Percentiles rank a stretch among this genome's conserved stretches.
phyloP scores from a whole-genome alignment of 495 filamentous ascomycete genomes.

The Penicillium bialowiezense region DNA sequence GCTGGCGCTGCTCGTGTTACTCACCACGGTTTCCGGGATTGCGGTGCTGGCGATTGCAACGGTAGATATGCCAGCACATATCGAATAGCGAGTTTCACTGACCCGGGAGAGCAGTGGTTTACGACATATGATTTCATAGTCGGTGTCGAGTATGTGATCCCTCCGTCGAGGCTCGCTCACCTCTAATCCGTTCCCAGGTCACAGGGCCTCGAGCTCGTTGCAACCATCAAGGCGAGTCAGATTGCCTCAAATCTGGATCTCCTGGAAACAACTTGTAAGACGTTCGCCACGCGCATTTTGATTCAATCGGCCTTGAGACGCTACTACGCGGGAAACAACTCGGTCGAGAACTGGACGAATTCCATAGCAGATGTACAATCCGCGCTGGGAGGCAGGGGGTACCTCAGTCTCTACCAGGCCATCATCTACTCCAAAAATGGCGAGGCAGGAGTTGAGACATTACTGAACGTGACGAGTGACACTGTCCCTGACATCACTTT shows the following conservation, averaged over 20 bases:
- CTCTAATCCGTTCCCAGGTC: slow-evolving; percentile 25
- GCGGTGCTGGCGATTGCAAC: slow-evolving; percentile 63
- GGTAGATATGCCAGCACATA: slow-evolving; percentile 28
- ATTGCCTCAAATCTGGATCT: slow-evolving; percentile 72
- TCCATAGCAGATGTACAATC: slow-evolving; percentile 57
- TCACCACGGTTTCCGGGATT: slow-evolving; percentile 65
- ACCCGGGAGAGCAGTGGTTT: slow-evolving; percentile 48
- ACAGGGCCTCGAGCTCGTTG: slow-evolving; percentile 66
- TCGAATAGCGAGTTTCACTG: slow-evolving; percentile 6
- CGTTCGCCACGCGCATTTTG: slow-evolving; percentile 64
- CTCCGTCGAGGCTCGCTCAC: background rate
- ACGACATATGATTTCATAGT: slow-evolving; percentile 75
- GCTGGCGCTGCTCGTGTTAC: slow-evolving; percentile 69
- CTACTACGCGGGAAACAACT: slow-evolving; percentile 58
- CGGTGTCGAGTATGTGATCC: slow-evolving; percentile 50
- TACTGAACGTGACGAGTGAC: slow-evolving; percentile 61
- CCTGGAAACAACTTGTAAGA: slow-evolving; percentile 64
- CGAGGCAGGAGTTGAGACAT: slow-evolving; percentile 31
- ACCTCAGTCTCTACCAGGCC: slow-evolving; percentile 57
- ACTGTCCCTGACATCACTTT: slow-evolving; percentile 47
- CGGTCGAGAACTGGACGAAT: slow-evolving; percentile 51
- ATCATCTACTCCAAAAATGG: slow-evolving; percentile 65
- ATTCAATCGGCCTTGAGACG: slow-evolving; percentile 59
- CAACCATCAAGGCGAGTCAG: slow-evolving; percentile 79
- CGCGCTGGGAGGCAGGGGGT: slow-evolving; percentile 52